Evolutionary conservation across 805 yeast species (phyloP).

Genomic region (Myxozyma sirexii): DNA sequence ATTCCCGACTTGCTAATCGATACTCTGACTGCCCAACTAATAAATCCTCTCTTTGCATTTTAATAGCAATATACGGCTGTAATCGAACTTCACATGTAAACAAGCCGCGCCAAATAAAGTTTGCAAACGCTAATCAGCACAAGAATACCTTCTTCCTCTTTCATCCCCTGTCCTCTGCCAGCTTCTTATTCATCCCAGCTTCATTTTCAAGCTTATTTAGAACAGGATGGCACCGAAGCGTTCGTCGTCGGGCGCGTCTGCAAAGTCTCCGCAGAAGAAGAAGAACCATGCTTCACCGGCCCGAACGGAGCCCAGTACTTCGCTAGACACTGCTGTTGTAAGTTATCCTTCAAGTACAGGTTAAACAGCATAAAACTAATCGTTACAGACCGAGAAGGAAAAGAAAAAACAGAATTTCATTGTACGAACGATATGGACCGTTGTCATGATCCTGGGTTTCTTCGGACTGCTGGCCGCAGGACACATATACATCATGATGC

Average conservation of each 20-base stretch:
- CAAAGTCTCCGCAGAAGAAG: constrained; percentile 10
- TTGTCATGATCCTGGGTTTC: constrained; percentile 83
- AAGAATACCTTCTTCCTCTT: not conserved
- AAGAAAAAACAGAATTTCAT: constrained; percentile 80
- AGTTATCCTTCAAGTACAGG: not conserved
- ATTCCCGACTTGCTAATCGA: too few relatives aligned
- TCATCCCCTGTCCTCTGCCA: not conserved
- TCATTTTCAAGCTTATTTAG: not conserved
- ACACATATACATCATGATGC: constrained; percentile 73
- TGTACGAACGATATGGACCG: constrained; percentile 88
- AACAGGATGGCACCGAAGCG: constrained; percentile 11
- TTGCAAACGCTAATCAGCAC: not conserved
- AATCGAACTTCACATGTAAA: too few relatives aligned
- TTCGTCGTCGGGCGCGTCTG: constrained; percentile 3
- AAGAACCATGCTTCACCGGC: not conserved
- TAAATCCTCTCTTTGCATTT: too few relatives aligned
- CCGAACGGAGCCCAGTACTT: not conserved
- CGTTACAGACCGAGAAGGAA: constrained; percentile 50
- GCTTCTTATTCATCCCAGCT: not conserved
- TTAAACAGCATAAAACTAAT: not conserved
- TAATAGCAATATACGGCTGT: too few relatives aligned
- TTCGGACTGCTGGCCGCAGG: constrained; percentile 76
- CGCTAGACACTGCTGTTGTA: constrained; percentile 1
- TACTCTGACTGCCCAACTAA: too few relatives aligned
- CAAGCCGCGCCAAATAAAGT: not conserved